These are phyloP conservation scores for Orbilia javanica DNA, from an alignment of 2,329 filamentous ascomycete genomes.

Conservation along the genomic window DNA sequence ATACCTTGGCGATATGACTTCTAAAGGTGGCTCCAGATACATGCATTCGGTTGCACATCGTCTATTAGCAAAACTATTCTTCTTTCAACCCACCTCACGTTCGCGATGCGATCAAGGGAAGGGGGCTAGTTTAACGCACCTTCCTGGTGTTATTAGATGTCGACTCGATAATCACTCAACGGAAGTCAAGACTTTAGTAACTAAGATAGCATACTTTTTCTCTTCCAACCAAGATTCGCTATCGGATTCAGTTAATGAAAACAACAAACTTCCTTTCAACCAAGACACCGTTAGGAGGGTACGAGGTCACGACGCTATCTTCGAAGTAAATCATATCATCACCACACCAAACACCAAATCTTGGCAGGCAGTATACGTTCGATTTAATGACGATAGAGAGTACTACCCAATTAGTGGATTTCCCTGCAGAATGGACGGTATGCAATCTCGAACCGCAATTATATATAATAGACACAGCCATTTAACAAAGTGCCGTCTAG, in stretches of 20 bases:
- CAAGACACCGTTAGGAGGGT: not conserved
- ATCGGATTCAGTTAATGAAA: not conserved
- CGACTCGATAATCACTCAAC: not conserved
- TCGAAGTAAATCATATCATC: not conserved
- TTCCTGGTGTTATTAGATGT: not conserved
- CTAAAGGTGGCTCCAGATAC: not conserved
- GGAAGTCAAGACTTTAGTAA: not conserved
- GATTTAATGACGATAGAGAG: not conserved
- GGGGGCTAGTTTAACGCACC: not conserved
- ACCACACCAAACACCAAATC: not conserved
- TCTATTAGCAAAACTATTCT: constrained; percentile 7
- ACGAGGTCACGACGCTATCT: not conserved
- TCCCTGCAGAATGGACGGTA: not conserved
- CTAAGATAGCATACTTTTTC: not conserved
- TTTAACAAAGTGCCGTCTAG: not conserved
- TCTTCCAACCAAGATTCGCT: not conserved
- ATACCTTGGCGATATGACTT: not conserved
- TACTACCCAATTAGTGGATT: not conserved
- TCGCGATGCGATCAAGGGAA: not conserved
- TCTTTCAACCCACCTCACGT: not conserved
- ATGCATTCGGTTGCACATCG: not conserved
- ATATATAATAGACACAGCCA: too few relatives aligned
- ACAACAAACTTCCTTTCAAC: not conserved
- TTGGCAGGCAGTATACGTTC: not conserved
- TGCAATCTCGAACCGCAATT: not conserved